Evolutionary conservation across 192 early-diverging fungal genomes (phyloP), one percentile per base, ranked within the genome.

Genomic region (Coemansia aciculifera): DNA sequence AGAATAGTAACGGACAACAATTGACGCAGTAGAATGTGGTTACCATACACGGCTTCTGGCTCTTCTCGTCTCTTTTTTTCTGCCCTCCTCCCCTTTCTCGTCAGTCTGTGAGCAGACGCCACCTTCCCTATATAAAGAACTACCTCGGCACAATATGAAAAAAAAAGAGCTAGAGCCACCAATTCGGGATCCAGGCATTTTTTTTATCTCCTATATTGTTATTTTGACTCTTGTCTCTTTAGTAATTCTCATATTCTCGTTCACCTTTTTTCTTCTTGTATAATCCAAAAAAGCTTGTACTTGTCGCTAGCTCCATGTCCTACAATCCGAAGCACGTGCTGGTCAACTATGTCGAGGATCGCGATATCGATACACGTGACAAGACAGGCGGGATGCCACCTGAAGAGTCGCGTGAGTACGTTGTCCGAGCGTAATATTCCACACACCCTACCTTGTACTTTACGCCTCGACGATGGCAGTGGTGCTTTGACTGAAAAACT

Each of bases 351-450:
- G 66, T 31, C 13, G 69, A 76, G 34, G 79, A 81, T 2, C 74
- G 79, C 40, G 79, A 81, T 51, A 77, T 81, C 57, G 73, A 81
- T 54, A 75, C 73, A 13, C 71, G 74, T 31, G 79, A 81, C n/a
- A 70, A 60, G 64, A 72, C 59, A 3, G 79, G 74, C 21, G 79
- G 79, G 29, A 67, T 77, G 32, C 43, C 73, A 11, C 46, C 68
- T 0, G 79, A 81, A 4, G 79, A 81, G 32, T 64, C 79, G 3
- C 74, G 79, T 64, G 79, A 81, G 32, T 81, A 74, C 54, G 64
- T 51, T n/a, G 59, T 77, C 62, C 37, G 57, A 29, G 43, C 59
- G 11, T 81, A 75, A 59, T 10, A 4, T 12, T 10, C 32, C 19
- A 19, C 10, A 19, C 13, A 13, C 7, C 34, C 36, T n/a, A 5